These are phyloP conservation scores for Sicyos edulis DNA, from an alignment of 306 rosid genomes.

Conservation along the genomic window DNA sequence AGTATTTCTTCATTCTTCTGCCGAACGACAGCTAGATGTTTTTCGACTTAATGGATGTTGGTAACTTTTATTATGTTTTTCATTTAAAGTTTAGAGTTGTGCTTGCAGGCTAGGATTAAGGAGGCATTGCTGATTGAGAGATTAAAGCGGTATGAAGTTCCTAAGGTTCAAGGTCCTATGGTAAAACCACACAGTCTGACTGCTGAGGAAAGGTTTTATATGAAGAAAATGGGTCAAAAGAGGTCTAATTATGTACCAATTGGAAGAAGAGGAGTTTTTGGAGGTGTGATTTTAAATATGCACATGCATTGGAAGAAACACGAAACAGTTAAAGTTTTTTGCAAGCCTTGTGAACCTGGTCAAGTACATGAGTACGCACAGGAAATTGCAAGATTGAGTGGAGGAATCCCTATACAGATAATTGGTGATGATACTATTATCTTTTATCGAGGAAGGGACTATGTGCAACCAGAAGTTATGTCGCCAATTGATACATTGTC, in stretches of 20 bases:
- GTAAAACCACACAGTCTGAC: slow-evolving; percentile 61
- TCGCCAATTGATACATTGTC: slow-evolving; percentile 78
- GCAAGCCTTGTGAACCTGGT: slow-evolving; percentile 83
- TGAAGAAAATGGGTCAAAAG: slow-evolving; percentile 93
- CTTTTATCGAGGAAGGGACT: slow-evolving; percentile 81
- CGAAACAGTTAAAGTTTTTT: slow-evolving; percentile 79
- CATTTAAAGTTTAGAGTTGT: neutral
- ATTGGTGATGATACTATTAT: slow-evolving; percentile 70
- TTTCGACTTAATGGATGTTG: neutral
- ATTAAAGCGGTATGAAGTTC: slow-evolving; percentile 78
- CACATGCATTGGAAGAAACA: slow-evolving; percentile 99
- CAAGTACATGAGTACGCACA: slow-evolving; percentile 73
- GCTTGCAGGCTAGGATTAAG: slow-evolving; percentile 70
- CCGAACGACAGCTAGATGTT: neutral
- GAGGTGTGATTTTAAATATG: slow-evolving; percentile 94
- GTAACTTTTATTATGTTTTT: neutral
- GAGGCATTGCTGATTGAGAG: slow-evolving; percentile 75
- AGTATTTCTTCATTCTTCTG: neutral
- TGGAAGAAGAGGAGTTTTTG: slow-evolving; percentile 88
- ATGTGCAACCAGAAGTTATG: slow-evolving; percentile 78
- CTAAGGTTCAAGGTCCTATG: slow-evolving; percentile 67
- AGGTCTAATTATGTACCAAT: slow-evolving; percentile 79
- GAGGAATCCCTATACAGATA: slow-evolving; percentile 81
- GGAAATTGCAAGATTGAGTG: slow-evolving; percentile 83
- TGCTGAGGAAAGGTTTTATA: slow-evolving; percentile 76